A percentile compares a stretch with the other conserved stretches of the same genome.
phyloP scores from a whole-genome alignment of 2,329 filamentous ascomycete genomes.

The Laburnicola sp. region DNA sequence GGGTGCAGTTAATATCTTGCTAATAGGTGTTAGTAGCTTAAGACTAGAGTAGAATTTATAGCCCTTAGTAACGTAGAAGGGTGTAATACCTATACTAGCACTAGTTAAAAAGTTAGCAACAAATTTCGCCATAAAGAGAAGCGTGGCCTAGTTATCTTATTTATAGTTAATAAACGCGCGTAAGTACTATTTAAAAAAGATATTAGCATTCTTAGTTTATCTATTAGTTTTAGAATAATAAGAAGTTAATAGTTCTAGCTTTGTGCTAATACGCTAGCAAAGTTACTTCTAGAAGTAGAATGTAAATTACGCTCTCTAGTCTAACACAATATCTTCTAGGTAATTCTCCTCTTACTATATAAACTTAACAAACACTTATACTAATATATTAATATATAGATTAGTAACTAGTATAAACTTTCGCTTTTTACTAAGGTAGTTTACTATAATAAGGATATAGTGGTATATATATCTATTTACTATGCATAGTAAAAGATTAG shows the following conservation, averaged over 20 bases:
- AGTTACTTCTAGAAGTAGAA: neutral
- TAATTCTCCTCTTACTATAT: neutral
- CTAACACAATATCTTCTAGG: neutral
- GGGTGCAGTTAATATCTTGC: neutral
- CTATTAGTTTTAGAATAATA: no score
- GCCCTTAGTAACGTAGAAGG: neutral
- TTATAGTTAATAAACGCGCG: no score
- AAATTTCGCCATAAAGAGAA: neutral
- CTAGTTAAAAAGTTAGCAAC: neutral
- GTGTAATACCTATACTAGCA: neutral
- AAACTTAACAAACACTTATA: neutral
- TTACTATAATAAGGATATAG: no score
- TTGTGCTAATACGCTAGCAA: neutral
- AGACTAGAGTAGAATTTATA: neutral
- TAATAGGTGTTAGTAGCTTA: neutral
- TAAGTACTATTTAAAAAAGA: no score
- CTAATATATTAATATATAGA: conserved; percentile 1
- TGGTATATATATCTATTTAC: neutral
- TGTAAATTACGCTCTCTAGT: neutral
- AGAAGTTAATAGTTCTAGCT: no score
- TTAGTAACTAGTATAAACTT: neutral
- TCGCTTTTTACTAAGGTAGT: neutral
- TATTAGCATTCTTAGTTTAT: no score
- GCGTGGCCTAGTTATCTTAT: no score
- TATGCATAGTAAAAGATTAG: neutral